A percentile compares a stretch with the other conserved stretches of the same genome.
Evolutionary conservation across 1,139 yeast species (phyloP).

Genomic region (Blastobotrys petasosporus): DNA sequence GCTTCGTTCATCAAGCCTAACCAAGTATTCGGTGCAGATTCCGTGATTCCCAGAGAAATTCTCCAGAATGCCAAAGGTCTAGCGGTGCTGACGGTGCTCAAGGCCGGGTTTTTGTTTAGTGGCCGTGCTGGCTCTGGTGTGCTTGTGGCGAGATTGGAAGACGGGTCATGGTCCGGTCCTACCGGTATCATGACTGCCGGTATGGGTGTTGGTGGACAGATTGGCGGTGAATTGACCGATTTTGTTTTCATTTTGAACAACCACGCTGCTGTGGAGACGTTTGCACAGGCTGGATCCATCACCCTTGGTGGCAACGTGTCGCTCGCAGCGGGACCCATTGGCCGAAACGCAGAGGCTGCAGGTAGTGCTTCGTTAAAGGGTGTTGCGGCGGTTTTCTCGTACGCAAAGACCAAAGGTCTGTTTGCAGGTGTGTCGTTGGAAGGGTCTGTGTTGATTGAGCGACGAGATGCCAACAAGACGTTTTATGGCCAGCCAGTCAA

Average conservation of each 20-base stretch:
- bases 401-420: slow-evolving; percentile 92
- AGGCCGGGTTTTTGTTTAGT: slow-evolving; percentile 92
- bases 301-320: slow-evolving; percentile 94
- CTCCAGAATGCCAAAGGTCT: slow-evolving; percentile 88
- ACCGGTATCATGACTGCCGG: slow-evolving; percentile 95
- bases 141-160: slow-evolving; percentile 87
- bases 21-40: slow-evolving; percentile 84
- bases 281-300: slow-evolving; percentile 89
- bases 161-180: slow-evolving; percentile 97
- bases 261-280: slow-evolving; percentile 83
- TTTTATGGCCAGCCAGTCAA: slow-evolving; percentile 86
- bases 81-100: slow-evolving; percentile 86
- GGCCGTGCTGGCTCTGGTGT: slow-evolving; percentile 98
- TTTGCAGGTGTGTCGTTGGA: slow-evolving; percentile 97
- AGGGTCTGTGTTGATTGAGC: slow-evolving; percentile 90
- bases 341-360: slow-evolving; percentile 96
- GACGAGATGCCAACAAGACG: slow-evolving; percentile 94
- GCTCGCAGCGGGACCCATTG: slow-evolving; percentile 97
- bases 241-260: slow-evolving; percentile 89
- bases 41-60: slow-evolving; percentile 82
- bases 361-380: slow-evolving; percentile 87
- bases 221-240: slow-evolving; percentile 95
- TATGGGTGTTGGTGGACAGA: slow-evolving; percentile 97
- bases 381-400: slow-evolving; percentile 88
- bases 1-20: slow-evolving; percentile 93